phyloP scores from a whole-genome alignment of 495 filamentous ascomycete genomes.

The Lasiosphaeria ovina region DNA sequence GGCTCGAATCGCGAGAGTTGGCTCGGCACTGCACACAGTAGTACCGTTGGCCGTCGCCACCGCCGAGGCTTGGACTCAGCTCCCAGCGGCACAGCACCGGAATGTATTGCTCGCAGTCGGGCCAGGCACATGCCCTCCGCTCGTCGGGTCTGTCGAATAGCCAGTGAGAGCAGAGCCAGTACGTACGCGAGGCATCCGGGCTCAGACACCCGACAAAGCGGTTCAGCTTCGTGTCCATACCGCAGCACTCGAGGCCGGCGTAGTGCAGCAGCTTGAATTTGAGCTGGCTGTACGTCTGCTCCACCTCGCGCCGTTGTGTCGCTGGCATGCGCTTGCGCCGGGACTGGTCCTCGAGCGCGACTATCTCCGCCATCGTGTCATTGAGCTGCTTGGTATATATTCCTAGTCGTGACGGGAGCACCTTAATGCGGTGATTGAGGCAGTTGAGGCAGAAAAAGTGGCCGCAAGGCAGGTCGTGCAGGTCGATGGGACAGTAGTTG shows the following conservation, averaged over 20 bases:
- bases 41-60: neutral
- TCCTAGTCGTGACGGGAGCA: neutral
- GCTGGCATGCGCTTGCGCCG: too few relatives aligned
- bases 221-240: constrained; percentile 3
- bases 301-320: neutral
- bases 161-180: constrained; percentile 17
- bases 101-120: constrained; percentile 17
- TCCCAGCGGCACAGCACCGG: constrained; percentile 1
- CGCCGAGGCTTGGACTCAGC: neutral
- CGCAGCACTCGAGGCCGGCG: constrained; percentile 12
- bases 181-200: neutral
- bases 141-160: neutral
- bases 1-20: constrained; percentile 12
- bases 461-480: constrained; percentile 23
- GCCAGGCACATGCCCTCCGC: constrained; percentile 17
- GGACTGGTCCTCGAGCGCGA: too few relatives aligned
- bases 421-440: neutral
- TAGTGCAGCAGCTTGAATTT: neutral
- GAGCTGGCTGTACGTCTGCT: neutral
- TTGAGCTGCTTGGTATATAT: neutral
- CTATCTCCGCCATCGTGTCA: neutral
- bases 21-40: constrained; percentile 15
- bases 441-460: constrained; percentile 16
- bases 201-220: constrained; percentile 12
- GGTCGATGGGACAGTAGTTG: constrained; percentile 1